phyloP scores from a whole-genome alignment of 345 rosid genomes.

The Sapria himalayana region DNA sequence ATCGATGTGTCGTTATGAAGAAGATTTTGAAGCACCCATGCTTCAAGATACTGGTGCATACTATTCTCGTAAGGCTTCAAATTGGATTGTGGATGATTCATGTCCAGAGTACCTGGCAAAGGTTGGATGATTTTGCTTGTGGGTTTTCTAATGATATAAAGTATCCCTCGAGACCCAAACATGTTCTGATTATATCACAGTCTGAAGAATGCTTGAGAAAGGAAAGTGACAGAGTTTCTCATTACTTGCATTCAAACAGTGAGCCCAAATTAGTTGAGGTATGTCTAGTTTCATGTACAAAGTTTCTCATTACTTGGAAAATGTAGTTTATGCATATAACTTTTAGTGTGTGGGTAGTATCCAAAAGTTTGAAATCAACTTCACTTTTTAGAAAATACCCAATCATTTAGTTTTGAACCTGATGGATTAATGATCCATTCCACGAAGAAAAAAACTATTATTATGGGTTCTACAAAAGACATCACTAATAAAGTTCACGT shows the following conservation, averaged over 20 bases:
- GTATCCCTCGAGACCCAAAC: too few species aligned
- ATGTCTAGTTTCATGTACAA: constrained; percentile 11
- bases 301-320: too few species aligned
- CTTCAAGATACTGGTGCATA: constrained; percentile 49
- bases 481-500: too few species aligned
- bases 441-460: too few species aligned
- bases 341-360: too few species aligned
- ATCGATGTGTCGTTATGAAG: constrained; percentile 39
- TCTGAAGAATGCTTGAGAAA: constrained; percentile 82
- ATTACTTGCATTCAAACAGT: constrained; percentile 74
- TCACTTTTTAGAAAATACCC: too few species aligned
- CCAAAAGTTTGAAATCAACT: too few species aligned
- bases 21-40: constrained; percentile 57
- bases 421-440: too few species aligned
- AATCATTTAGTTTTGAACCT: too few species aligned
- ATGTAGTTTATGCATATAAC: too few species aligned
- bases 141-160: too few species aligned
- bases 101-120: constrained; percentile 74
- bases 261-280: constrained; percentile 90
- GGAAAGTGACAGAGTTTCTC: constrained; percentile 79
- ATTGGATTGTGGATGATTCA: constrained; percentile 62
- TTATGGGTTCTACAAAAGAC: too few species aligned
- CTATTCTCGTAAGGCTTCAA: constrained; percentile 76
- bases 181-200: constrained; percentile 18
- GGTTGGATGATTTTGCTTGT: constrained; percentile 17